These are phyloP conservation scores for Cystoisospora suis DNA, from an alignment of 169 alveolate genomes.

Conservation along the genomic window DNA sequence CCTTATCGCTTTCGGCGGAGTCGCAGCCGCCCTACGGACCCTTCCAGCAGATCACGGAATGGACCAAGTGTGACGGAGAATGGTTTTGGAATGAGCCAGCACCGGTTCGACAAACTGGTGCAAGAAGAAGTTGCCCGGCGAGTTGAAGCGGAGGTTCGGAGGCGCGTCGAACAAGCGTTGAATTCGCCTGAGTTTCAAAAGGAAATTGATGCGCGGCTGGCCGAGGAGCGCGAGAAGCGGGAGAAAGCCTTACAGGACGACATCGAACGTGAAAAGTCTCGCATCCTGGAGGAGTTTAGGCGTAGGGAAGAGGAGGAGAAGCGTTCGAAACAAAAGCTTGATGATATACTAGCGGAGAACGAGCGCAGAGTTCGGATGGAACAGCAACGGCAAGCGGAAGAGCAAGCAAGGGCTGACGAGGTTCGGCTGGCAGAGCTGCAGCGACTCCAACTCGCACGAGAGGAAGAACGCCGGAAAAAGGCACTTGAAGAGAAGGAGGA, in stretches of 20 bases:
- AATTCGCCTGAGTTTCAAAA: conserved; percentile 42
- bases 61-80: background rate
- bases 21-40: conserved; percentile 23
- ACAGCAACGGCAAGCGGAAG: conserved; percentile 58
- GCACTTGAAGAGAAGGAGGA: conserved; percentile 30
- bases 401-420: conserved; percentile 53
- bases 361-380: conserved; percentile 46
- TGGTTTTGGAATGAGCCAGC: background rate
- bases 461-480: conserved; percentile 41
- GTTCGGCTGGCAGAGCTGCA: conserved; percentile 52
- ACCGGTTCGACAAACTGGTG: background rate
- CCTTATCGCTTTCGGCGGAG: conserved; percentile 8
- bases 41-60: background rate
- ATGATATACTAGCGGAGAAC: conserved; percentile 45
- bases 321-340: conserved; percentile 44
- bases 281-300: conserved; percentile 32
- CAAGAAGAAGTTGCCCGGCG: conserved; percentile 49
- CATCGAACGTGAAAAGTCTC: conserved; percentile 22
- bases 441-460: conserved; percentile 14
- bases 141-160: conserved; percentile 54
- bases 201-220: conserved; percentile 34
- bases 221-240: conserved; percentile 40
- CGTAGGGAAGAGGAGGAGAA: conserved; percentile 45
- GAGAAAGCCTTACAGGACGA: conserved; percentile 20
- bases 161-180: conserved; percentile 43